Percentiles rank a stretch among this genome's conserved stretches.
Evolutionary conservation across 352 stramenopile species (phyloP).

Genomic region (Phytophthora agathidicida): DNA sequence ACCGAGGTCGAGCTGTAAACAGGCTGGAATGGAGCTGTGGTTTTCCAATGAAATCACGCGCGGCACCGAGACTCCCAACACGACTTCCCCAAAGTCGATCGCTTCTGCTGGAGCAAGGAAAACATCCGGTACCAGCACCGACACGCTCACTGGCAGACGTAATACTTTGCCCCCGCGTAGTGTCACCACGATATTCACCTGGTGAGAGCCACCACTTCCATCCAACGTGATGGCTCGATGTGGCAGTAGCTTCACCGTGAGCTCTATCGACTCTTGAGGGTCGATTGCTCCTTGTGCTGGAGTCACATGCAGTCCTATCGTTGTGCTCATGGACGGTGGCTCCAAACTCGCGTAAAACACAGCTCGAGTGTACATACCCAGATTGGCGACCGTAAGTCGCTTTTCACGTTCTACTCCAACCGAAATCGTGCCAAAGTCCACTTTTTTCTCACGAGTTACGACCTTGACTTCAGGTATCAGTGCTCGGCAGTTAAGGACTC

Average conservation of each 20-base stretch:
- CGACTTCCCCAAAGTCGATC: conserved; percentile 84
- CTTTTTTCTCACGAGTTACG: conserved; percentile 65
- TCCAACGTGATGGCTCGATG: conserved; percentile 62
- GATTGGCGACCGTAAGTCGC: conserved; percentile 53
- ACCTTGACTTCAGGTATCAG: conserved; percentile 62
- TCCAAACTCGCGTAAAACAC: conserved; percentile 75
- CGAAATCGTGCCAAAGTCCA: conserved; percentile 84
- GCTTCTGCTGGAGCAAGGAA: conserved; percentile 43
- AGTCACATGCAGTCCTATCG: conserved; percentile 52
- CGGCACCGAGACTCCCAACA: conserved; percentile 75
- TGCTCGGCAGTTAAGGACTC: conserved; percentile 50
- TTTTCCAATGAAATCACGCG: conserved; percentile 81
- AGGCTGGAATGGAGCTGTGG: conserved; percentile 75
- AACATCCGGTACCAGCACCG: conserved; percentile 84
- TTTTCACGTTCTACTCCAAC: conserved; percentile 79
- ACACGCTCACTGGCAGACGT: conserved; percentile 63
- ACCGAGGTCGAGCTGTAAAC: conserved; percentile 76
- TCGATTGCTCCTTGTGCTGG: conserved; percentile 50
- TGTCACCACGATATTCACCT: conserved; percentile 26
- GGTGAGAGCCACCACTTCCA: conserved; percentile 53
- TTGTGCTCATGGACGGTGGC: conserved; percentile 34
- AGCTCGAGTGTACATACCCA: conserved; percentile 18
- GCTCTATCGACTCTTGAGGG: conserved; percentile 56
- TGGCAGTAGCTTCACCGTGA: conserved; percentile 57
- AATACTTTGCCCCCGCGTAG: conserved; percentile 78